phyloP scores from a whole-genome alignment of 495 filamentous ascomycete genomes.

The Podospora pseudoanserina region DNA sequence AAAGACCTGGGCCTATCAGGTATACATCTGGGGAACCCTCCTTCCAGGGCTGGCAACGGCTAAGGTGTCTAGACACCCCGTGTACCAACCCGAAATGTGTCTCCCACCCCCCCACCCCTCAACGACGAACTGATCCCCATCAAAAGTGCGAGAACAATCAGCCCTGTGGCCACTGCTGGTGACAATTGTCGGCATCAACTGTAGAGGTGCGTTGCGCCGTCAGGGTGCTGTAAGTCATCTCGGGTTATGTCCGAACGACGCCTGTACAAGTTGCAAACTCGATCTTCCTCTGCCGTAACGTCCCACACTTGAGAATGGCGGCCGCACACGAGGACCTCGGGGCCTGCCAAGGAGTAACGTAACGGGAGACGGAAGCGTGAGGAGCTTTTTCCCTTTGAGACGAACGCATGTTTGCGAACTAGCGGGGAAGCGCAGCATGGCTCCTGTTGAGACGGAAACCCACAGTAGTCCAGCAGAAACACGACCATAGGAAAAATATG shows the following conservation, averaged over 20 bases:
- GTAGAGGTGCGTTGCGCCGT: neutral
- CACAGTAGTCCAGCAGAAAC: neutral
- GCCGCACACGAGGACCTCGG: neutral
- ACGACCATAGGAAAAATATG: neutral
- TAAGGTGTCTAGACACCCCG: neutral
- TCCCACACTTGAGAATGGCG: neutral
- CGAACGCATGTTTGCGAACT: conserved; percentile 5
- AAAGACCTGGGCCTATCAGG: neutral
- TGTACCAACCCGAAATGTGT: neutral
- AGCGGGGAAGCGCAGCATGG: neutral
- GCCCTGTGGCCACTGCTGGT: neutral
- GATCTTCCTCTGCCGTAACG: neutral
- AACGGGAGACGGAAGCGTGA: neutral
- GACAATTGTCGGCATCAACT: neutral
- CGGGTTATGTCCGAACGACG: conserved; percentile 3
- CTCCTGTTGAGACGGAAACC: neutral
- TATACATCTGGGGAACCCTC: neutral
- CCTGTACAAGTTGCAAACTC: conserved; percentile 2
- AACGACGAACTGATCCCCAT: neutral
- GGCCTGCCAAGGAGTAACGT: neutral
- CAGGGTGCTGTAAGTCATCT: conserved; percentile 7
- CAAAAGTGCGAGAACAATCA: neutral
- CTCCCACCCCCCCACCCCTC: neutral
- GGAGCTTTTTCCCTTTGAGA: neutral
- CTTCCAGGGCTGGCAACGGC: neutral